Conservation (phyloP, 2,329 filamentous ascomycete species). For the Penicillium brasilianum region DNA sequence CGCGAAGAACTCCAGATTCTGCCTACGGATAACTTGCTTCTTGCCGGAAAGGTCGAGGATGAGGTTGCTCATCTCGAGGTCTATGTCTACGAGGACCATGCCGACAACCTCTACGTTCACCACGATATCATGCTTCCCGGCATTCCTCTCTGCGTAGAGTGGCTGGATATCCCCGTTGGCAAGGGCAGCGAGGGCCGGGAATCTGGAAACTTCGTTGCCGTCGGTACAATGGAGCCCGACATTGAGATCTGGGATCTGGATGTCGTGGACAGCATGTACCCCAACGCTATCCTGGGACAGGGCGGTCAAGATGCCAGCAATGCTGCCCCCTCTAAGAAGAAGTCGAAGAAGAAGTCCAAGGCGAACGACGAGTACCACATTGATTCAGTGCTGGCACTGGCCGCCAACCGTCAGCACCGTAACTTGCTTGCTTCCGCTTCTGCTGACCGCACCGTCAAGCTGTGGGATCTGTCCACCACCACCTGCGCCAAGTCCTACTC, state of each 20-base stretch:
- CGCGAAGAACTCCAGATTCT: constrained; percentile 92
- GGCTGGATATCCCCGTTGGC: constrained; percentile 89
- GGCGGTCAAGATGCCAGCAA: constrained; percentile 56
- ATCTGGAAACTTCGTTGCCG: constrained; percentile 87
- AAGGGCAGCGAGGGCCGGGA: constrained; percentile 69
- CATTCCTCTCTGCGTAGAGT: constrained; percentile 93
- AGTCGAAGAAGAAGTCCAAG: constrained; percentile 90
- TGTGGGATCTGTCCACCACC: constrained; percentile 93
- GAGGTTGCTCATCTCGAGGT: constrained; percentile 96
- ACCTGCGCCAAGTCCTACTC: constrained; percentile 95
- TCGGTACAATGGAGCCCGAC: constrained; percentile 97
- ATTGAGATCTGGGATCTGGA: constrained; percentile 99
- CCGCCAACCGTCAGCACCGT: constrained; percentile 89
- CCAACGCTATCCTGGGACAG: constrained; percentile 91
- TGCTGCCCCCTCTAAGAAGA: constrained; percentile 57
- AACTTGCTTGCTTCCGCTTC: constrained; percentile 94
- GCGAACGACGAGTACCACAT: constrained; percentile 92
- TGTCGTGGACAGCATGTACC: constrained; percentile 96
- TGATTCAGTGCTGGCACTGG: constrained; percentile 87
- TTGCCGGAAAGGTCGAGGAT: constrained; percentile 94
- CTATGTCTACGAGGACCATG: constrained; percentile 94
- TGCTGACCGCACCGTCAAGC: constrained; percentile 94
- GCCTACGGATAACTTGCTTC: constrained; percentile 87
- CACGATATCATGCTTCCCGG: constrained; percentile 99
- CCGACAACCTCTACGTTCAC: constrained; percentile 97